phyloP scores from a whole-genome alignment of 495 filamentous ascomycete genomes.

The Penicillium macrosclerotiorum region DNA sequence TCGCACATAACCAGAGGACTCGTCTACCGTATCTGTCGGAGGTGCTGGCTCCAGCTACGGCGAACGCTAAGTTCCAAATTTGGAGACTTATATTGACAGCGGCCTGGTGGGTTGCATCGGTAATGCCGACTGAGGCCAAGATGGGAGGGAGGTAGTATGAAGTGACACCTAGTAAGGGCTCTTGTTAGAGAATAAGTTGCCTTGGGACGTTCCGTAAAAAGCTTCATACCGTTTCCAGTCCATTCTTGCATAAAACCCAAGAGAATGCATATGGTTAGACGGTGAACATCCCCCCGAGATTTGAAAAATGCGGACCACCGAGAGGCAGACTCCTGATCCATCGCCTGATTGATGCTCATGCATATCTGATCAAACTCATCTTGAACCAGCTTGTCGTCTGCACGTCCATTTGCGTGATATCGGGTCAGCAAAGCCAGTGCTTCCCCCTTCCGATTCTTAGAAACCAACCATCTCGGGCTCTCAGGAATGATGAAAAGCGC shows the following conservation, averaged over 20 bases:
- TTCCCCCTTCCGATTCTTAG: conserved; percentile 35
- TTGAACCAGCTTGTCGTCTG: conserved; percentile 21
- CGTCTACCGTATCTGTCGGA: conserved; percentile 58
- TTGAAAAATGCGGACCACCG: conserved; percentile 50
- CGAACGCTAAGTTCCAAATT: conserved; percentile 26
- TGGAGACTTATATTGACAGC: conserved; percentile 27
- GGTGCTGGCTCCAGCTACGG: conserved; percentile 49
- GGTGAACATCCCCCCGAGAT: conserved; percentile 65
- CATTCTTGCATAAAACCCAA: conserved; percentile 61
- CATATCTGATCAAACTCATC: conserved; percentile 39
- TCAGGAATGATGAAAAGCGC: conserved; percentile 22
- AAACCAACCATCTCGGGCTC: conserved; percentile 42
- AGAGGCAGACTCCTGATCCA: conserved; percentile 15
- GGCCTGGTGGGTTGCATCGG: conserved; percentile 44
- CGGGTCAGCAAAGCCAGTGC: conserved; percentile 37
- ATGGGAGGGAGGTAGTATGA: conserved; percentile 59
- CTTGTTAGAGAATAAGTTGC: background rate
- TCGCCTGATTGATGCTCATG: conserved; percentile 50
- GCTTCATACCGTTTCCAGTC: conserved; percentile 58
- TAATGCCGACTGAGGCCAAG: conserved; percentile 55
- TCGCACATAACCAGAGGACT: conserved; percentile 54
- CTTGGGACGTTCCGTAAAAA: background rate
- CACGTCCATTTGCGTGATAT: conserved; percentile 35
- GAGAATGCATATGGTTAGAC: conserved; percentile 55
- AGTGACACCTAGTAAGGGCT: conserved; percentile 43